Percentiles rank a stretch among this genome's conserved stretches.
phyloP scores from a whole-genome alignment of 805 yeast species.

The Candida piceae region DNA sequence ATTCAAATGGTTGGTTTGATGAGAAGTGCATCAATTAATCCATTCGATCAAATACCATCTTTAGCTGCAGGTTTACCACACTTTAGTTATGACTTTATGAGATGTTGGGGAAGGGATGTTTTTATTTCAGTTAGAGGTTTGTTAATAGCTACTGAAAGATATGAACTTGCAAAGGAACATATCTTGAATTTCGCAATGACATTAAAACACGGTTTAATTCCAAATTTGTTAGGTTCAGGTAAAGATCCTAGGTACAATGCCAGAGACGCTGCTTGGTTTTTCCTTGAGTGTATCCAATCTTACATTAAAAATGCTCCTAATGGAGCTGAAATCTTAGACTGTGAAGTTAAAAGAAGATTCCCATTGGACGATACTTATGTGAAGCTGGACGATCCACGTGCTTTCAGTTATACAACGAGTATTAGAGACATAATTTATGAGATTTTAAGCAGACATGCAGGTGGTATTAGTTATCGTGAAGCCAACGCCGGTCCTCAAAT shows the following conservation, averaged over 20 bases:
- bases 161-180: conserved; percentile 73
- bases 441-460: conserved; percentile 81
- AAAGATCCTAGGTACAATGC: conserved; percentile 93
- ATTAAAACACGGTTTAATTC: conserved; percentile 90
- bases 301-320: conserved; percentile 63
- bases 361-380: conserved; percentile 84
- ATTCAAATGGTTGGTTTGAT: conserved; percentile 79
- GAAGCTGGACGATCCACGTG: conserved; percentile 60
- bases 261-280: conserved; percentile 96
- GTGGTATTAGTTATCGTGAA: conserved; percentile 81
- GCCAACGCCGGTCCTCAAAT: conserved; percentile 89
- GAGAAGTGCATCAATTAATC: conserved; percentile 70
- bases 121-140: conserved; percentile 85
- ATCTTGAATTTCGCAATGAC: conserved; percentile 86
- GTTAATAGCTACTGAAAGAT: conserved; percentile 70
- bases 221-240: conserved; percentile 89
- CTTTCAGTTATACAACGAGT: conserved; percentile 66
- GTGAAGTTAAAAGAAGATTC: conserved; percentile 65
- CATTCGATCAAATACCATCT: conserved; percentile 57
- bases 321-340: conserved; percentile 64
- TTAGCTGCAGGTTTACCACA: conserved; percentile 97
- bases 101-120: conserved; percentile 98
- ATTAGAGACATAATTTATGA: conserved; percentile 79
- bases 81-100: conserved; percentile 84
- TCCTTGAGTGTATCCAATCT: conserved; percentile 82